A percentile compares a stretch with the other conserved stretches of the same genome.
Evolutionary conservation across 2,329 filamentous ascomycete genomes (phyloP).

Genomic region (Zasmidium angulare): DNA sequence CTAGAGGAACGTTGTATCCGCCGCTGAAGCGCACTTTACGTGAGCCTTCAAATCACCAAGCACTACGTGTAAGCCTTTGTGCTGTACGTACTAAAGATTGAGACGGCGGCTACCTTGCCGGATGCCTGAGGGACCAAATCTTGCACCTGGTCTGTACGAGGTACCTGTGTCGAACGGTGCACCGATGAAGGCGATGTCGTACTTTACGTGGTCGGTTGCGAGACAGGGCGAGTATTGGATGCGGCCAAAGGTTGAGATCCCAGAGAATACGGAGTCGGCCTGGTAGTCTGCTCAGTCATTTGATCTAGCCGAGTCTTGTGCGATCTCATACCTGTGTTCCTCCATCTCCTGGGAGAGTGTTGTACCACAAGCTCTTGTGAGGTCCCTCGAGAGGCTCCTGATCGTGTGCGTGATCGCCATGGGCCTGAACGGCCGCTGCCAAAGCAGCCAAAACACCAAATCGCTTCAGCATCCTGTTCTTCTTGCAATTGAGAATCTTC

Average conservation of each 20-base stretch:
- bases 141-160: conserved; percentile 78
- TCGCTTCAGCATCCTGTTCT: conserved; percentile 24
- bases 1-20: conserved; percentile 80
- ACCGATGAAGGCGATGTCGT: conserved; percentile 82
- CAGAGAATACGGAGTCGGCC: conserved; percentile 86
- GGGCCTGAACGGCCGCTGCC: conserved; percentile 57
- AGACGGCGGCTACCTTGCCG: conserved; percentile 79
- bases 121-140: conserved; percentile 69
- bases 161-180: conserved; percentile 85
- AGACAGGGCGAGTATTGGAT: conserved; percentile 77
- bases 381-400: conserved; percentile 66
- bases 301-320: not conserved
- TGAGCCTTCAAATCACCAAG: conserved; percentile 44
- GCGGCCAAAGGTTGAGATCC: conserved; percentile 81
- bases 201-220: conserved; percentile 66
- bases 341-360: conserved; percentile 76
- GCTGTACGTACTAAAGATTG: conserved; percentile 73
- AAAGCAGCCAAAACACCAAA: conserved; percentile 25
- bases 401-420: conserved; percentile 53
- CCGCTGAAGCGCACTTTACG: conserved; percentile 62
- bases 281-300: conserved; percentile 35
- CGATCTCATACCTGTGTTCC: conserved; percentile 65
- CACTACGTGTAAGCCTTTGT: conserved; percentile 23
- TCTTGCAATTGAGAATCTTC: conserved; percentile 1
- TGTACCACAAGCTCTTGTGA: conserved; percentile 77